Evolutionary conservation across 2,329 filamentous ascomycete genomes (phyloP).

Genomic region (Cladosporium sphaerospermum): DNA sequence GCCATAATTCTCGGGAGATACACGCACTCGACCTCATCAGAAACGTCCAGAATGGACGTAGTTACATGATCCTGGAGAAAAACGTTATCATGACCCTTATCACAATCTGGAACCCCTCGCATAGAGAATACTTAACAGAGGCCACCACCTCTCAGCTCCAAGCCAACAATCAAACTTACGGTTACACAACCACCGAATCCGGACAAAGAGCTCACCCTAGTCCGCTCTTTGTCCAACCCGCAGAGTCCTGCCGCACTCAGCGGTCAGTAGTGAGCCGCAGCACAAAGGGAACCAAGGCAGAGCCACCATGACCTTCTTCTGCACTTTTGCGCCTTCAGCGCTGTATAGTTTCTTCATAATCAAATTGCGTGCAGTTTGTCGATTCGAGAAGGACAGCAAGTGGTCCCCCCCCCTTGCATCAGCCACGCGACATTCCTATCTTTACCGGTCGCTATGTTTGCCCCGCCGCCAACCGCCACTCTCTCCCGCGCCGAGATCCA

Average conservation of each 20-base stretch:
- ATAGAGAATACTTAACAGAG: neutral
- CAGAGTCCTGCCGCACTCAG: constrained; percentile 3
- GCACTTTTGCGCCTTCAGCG: neutral
- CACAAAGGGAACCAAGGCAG: constrained; percentile 9
- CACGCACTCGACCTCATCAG: too few species aligned
- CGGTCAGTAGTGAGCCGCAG: neutral
- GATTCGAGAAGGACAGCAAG: neutral
- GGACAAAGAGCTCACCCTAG: neutral
- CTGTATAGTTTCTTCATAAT: too few species aligned
- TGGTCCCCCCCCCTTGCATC: constrained; percentile 3
- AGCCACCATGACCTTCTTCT: neutral
- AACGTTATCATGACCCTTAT: too few species aligned
- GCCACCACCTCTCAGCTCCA: neutral
- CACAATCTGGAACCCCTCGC: too few species aligned
- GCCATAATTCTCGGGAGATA: too few species aligned
- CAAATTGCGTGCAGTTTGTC: too few species aligned
- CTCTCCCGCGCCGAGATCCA: constrained; percentile 12
- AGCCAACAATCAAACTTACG: neutral
- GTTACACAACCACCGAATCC: constrained; percentile 3
- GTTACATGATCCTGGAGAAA: too few species aligned
- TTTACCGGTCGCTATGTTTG: constrained; percentile 1
- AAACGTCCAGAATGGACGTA: too few species aligned
- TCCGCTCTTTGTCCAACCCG: constrained; percentile 3
- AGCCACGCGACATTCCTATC: neutral
- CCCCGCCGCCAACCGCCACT: constrained; percentile 8